Conservation (phyloP, 2,329 filamentous ascomycete species). For the Rhinocladiella mackenziei region DNA sequence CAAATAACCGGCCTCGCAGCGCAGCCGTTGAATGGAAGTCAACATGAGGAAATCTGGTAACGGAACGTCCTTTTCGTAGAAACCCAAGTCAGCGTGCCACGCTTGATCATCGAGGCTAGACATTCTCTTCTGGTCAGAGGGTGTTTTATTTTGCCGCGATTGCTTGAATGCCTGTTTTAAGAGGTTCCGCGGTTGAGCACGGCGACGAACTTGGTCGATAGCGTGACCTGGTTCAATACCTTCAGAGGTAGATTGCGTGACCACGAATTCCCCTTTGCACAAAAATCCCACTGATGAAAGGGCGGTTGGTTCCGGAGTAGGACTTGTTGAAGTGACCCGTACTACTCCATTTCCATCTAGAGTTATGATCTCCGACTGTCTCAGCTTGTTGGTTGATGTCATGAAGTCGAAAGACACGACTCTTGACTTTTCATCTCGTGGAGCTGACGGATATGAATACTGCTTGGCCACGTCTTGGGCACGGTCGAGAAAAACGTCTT, state of each 20-base stretch:
- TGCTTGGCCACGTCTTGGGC: conserved; percentile 45
- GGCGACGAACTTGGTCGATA: conserved; percentile 14
- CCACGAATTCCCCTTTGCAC: conserved; percentile 12
- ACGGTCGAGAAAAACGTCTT: conserved; percentile 44
- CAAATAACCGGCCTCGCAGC: conserved; percentile 54
- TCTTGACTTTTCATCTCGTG: conserved; percentile 45
- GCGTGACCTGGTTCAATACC: background rate
- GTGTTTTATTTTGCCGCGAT: conserved; percentile 17
- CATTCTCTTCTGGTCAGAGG: conserved; percentile 12
- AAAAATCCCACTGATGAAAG: conserved; percentile 20
- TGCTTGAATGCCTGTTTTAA: conserved; percentile 20
- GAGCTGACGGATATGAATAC: conserved; percentile 44
- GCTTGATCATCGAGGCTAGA: conserved; percentile 23
- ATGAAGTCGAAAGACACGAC: conserved; percentile 61
- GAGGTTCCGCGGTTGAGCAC: conserved; percentile 18
- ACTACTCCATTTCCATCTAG: conserved; percentile 52
- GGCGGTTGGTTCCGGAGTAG: conserved; percentile 14
- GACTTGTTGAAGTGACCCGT: conserved; percentile 41
- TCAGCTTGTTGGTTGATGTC: conserved; percentile 41
- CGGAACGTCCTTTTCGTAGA: conserved; percentile 30
- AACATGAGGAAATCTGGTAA: conserved; percentile 40
- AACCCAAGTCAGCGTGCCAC: conserved; percentile 23
- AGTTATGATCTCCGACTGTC: conserved; percentile 51
- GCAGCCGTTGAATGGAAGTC: conserved; percentile 43
- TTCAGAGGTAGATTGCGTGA: background rate